These are phyloP conservation scores for Stagonosporopsis rhizophila DNA, from an alignment of 2,329 filamentous ascomycete species.

Conservation along the genomic window DNA sequence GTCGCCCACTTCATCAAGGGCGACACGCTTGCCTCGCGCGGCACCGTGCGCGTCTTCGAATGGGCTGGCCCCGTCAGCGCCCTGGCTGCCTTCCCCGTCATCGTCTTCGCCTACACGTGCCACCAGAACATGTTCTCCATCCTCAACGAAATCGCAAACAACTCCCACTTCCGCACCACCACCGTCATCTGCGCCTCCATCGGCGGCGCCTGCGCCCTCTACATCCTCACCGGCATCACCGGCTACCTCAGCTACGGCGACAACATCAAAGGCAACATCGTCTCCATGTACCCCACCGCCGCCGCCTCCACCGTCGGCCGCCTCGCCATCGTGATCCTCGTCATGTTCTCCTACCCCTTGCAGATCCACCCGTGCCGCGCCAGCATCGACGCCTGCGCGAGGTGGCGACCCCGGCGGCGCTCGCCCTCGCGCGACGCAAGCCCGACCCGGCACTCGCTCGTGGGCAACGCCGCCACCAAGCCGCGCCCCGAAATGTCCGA, in stretches of 20 bases:
- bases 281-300: slow-evolving; percentile 73
- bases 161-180: slow-evolving; percentile 78
- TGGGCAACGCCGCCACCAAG: slow-evolving; percentile 45
- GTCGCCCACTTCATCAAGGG: slow-evolving; percentile 86
- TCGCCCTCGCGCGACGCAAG: slow-evolving; percentile 39
- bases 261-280: slow-evolving; percentile 88
- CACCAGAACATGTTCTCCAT: slow-evolving; percentile 99
- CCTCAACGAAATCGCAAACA: slow-evolving; percentile 89
- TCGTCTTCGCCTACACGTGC: slow-evolving; percentile 99
- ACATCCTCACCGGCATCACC: slow-evolving; percentile 90
- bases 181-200: slow-evolving; percentile 84
- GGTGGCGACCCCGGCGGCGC: slow-evolving; percentile 73
- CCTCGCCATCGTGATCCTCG: slow-evolving; percentile 91
- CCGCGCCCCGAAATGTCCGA: slow-evolving; percentile 73
- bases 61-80: slow-evolving; percentile 82
- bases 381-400: slow-evolving; percentile 91
- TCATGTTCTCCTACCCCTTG: slow-evolving; percentile 94
- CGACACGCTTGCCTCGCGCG: slow-evolving; percentile 76
- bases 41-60: slow-evolving; percentile 75
- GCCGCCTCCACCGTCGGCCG: slow-evolving; percentile 90
- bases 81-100: slow-evolving; percentile 87
- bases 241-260: slow-evolving; percentile 96
- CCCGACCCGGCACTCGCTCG: slow-evolving; percentile 53
- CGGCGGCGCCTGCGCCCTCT: slow-evolving; percentile 84
- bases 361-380: slow-evolving; percentile 96